A percentile compares a stretch with the other conserved stretches of the same genome.
Conservation (phyloP, 2,329 filamentous ascomycete species). For the Neofusicoccum laricinum region DNA sequence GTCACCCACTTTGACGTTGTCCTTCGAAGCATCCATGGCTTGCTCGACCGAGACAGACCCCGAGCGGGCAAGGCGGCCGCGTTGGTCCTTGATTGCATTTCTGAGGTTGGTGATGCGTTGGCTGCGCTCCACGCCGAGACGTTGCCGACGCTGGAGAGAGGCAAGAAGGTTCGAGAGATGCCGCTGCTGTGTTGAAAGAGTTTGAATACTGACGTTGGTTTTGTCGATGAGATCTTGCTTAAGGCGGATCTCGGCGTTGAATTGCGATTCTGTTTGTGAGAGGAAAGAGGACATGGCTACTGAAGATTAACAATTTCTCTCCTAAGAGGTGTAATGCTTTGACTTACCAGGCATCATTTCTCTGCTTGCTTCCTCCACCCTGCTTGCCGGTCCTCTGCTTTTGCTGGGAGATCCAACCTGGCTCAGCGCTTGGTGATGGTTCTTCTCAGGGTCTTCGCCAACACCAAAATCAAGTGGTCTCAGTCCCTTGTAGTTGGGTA, state of each 20-base stretch:
- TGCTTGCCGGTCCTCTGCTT: constrained; percentile 37
- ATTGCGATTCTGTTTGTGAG: constrained; percentile 72
- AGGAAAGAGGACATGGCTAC: constrained; percentile 79
- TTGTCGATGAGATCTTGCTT: constrained; percentile 83
- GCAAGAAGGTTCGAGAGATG: constrained; percentile 74
- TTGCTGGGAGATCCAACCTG: constrained; percentile 34
- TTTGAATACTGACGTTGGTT: constrained; percentile 76
- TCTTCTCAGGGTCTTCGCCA: constrained; percentile 60
- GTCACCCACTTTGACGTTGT: constrained; percentile 42
- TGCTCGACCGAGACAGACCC: constrained; percentile 9
- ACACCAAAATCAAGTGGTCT: constrained; percentile 94
- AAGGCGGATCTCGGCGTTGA: constrained; percentile 74
- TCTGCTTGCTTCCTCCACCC: constrained; percentile 70
- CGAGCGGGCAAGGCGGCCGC: constrained; percentile 28
- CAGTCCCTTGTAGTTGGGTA: constrained; percentile 85
- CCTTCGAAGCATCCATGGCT: constrained; percentile 46
- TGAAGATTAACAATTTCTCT: constrained; percentile 18
- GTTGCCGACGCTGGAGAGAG: constrained; percentile 62
- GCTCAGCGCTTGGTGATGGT: constrained; percentile 38
- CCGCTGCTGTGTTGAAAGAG: constrained; percentile 73
- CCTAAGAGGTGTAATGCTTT: neutral
- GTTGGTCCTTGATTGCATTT: constrained; percentile 69
- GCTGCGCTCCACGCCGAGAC: constrained; percentile 62
- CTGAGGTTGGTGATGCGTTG: constrained; percentile 76
- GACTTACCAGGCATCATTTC: constrained; percentile 76